These are phyloP conservation scores for Begonia peltatifolia DNA, from an alignment of 306 rosid species.

Conservation along the genomic window DNA sequence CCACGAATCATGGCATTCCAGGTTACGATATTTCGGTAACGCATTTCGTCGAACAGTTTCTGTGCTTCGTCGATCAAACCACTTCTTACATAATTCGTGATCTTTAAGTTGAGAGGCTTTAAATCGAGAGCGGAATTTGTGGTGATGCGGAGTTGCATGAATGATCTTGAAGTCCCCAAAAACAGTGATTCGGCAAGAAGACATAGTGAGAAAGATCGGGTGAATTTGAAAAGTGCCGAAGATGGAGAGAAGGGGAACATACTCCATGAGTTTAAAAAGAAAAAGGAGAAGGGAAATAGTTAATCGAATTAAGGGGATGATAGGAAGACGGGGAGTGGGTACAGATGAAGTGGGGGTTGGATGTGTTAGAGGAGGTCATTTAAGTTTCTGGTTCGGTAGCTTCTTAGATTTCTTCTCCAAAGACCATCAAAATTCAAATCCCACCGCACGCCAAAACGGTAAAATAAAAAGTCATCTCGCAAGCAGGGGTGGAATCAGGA, in stretches of 20 bases:
- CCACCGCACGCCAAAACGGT: too few relatives aligned
- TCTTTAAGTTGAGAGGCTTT: conserved; percentile 33
- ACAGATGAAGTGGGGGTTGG: too few relatives aligned
- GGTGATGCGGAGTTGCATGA: conserved; percentile 5
- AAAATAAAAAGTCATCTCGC: too few relatives aligned
- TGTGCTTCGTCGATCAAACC: conserved; percentile 27
- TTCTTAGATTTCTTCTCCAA: too few relatives aligned
- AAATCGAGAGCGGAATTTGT: conserved; percentile 2
- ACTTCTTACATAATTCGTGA: conserved; percentile 22
- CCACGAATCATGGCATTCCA: conserved; percentile 43
- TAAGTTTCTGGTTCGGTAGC: too few relatives aligned
- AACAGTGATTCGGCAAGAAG: conserved; percentile 5
- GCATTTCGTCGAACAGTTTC: conserved; percentile 36
- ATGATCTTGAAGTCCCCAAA: conserved; percentile 6
- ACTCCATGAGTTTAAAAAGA: conserved; percentile 13
- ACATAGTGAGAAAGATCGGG: conserved; percentile 4
- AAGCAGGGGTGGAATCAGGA: too few relatives aligned
- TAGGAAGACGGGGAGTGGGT: too few relatives aligned
- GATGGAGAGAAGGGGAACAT: conserved; percentile 19
- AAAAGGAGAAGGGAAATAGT: conserved; percentile 1
- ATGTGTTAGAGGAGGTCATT: too few relatives aligned
- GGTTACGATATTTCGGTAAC: conserved; percentile 25
- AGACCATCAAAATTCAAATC: too few relatives aligned
- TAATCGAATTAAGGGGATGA: too few relatives aligned
- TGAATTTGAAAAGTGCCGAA: conserved; percentile 13